phyloP scores from a whole-genome alignment of 805 yeast genomes.

The Barnettozyma siamensis region DNA sequence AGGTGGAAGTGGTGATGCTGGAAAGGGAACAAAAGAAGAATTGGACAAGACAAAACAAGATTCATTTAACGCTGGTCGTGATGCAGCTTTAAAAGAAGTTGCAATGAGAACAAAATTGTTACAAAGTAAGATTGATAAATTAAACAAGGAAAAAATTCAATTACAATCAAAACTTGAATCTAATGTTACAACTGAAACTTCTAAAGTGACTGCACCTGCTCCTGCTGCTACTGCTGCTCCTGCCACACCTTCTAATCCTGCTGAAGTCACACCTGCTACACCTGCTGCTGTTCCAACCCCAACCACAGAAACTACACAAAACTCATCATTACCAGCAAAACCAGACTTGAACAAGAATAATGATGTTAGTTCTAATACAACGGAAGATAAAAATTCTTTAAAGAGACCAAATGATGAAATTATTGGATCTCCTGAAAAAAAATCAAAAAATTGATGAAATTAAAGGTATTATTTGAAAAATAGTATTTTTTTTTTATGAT shows the following conservation, averaged over 20 bases:
- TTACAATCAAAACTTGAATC: slow-evolving; percentile 25
- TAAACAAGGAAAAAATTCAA: slow-evolving; percentile 33
- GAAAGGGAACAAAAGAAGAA: slow-evolving; percentile 7
- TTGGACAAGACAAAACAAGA: slow-evolving; percentile 21
- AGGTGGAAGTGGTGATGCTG: slow-evolving; percentile 4
- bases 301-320: no score
- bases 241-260: background rate
- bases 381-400: slow-evolving; percentile 5
- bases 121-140: slow-evolving; percentile 33
- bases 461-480: no score
- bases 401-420: slow-evolving; percentile 25
- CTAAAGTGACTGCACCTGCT: background rate
- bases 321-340: slow-evolving; percentile 14
- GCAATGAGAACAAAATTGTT: slow-evolving; percentile 37
- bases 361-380: no score
- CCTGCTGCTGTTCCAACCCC: background rate
- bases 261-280: background rate
- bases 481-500: no score
- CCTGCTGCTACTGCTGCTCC: background rate
- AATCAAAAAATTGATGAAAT: slow-evolving; percentile 10
- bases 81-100: slow-evolving; percentile 26
- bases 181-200: no score
- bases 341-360: slow-evolving; percentile 3
- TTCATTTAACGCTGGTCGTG: slow-evolving; percentile 20
- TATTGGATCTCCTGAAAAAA: slow-evolving; percentile 28